Base-by-base conservation (phyloP, 345 rosid genomes). In the Pseudoturritis turrita region DNA sequence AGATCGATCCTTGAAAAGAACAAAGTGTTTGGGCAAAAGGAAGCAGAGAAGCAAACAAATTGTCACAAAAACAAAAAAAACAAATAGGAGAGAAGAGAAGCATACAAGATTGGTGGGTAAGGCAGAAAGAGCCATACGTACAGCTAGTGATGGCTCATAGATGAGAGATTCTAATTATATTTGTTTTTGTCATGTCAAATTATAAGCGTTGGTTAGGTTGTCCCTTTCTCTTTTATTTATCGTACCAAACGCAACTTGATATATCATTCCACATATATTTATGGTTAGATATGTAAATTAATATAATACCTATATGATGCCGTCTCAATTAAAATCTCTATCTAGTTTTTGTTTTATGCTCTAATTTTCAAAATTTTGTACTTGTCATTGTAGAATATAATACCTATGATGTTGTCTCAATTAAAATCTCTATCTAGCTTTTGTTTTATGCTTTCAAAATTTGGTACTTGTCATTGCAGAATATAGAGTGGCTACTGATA, bases 161-260 rank as follows among this genome's bases (percentile, higher is more conserved):
- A 69, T 61, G 28, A 23, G 68, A 73, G 72, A 21, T 36, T 52
- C 39, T 67, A 12, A 68, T 68, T 75, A 23, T 74, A 44, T 61
- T 62, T 15, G 12, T 41, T 39, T 51, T 55, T 44, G 65, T 69
- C 75, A 69, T 62, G 59, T 62, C 70, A 55, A 45, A 69, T 76
- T 69, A 54, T 70, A 54, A 63, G 71, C 45, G 79, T 76, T 62
- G 55, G 75, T 70, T 76, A 70, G 53, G 60, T 37, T 76, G 79
- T 76, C 79, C 52, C 75, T 76, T 70, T 76, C 71, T 68, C 75
- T 76, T 55, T 76, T 15, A 76, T 63, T 70, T 70, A 63, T 70
- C 67, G 71, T 63, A 76, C 59, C 75, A 51, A 51, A 62, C 52
- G 52, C 25, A 44, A 49, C 58, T 70, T 62, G 79, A 28, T 28